A percentile compares a stretch with the other conserved stretches of the same genome.
phyloP scores from a whole-genome alignment of 768 basidiomycete genomes.

The Phanerodontia chrysosporium region DNA sequence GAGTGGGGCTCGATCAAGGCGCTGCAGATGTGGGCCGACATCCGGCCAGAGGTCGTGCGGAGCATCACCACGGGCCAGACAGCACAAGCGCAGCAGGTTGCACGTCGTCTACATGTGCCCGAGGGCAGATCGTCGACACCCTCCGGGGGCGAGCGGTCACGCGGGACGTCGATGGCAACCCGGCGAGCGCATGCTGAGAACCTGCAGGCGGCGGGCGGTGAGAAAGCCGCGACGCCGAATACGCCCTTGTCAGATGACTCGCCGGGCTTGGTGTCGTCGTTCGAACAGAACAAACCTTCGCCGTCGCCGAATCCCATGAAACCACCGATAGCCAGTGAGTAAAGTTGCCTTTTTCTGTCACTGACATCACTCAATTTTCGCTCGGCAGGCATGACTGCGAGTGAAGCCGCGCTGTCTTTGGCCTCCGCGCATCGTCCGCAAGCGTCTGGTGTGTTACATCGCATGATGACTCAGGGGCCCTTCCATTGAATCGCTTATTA shows the following conservation, averaged over 20 bases:
- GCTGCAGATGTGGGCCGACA: slow-evolving; percentile 87
- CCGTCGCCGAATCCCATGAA: background rate
- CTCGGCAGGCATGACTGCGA: slow-evolving; percentile 10
- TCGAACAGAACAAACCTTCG: background rate
- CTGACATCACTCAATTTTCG: background rate
- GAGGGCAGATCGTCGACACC: slow-evolving; percentile 40
- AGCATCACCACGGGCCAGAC: slow-evolving; percentile 43
- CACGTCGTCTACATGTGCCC: slow-evolving; percentile 44
- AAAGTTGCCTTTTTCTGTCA: background rate
- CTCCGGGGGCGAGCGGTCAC: slow-evolving; percentile 28
- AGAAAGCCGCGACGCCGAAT: slow-evolving; percentile 6
- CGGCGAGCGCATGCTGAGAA: slow-evolving; percentile 12
- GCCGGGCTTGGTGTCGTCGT: background rate
- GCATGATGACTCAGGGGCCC: background rate
- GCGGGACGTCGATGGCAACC: slow-evolving; percentile 32
- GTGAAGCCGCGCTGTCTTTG: slow-evolving; percentile 9
- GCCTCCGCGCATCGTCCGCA: slow-evolving; percentile 10
- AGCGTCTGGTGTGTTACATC: slow-evolving; percentile 5
- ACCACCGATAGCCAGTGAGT: slow-evolving; percentile 1
- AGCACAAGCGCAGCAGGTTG: slow-evolving; percentile 44
- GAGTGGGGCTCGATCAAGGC: slow-evolving; percentile 99
- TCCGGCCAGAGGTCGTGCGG: slow-evolving; percentile 56
- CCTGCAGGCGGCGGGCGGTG: background rate
- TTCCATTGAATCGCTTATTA: background rate
- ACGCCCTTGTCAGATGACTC: slow-evolving; percentile 12